A percentile compares a stretch with the other conserved stretches of the same genome.
phyloP scores from a whole-genome alignment of 2,329 filamentous ascomycete genomes.

The Fusarium neocosmosporiellum region DNA sequence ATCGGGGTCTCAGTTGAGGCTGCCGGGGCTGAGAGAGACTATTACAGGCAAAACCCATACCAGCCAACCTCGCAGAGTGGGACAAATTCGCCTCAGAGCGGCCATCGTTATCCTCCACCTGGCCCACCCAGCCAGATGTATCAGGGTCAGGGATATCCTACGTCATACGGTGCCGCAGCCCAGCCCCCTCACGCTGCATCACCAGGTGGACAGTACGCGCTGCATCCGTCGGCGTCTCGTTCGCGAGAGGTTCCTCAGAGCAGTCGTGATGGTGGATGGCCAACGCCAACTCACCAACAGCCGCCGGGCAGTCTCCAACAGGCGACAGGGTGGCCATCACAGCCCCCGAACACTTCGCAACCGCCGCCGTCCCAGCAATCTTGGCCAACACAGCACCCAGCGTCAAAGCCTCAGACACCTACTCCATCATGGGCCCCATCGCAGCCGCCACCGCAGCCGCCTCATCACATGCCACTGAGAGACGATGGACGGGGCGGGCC shows the following conservation, averaged over 20 bases:
- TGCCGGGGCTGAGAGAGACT: slow-evolving; percentile 57
- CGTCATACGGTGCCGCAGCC: slow-evolving; percentile 51
- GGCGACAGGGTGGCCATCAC: slow-evolving; percentile 46
- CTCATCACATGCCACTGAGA: slow-evolving; percentile 50
- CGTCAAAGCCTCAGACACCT: slow-evolving; percentile 50
- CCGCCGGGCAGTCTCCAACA: slow-evolving; percentile 39
- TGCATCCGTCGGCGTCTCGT: slow-evolving; percentile 58
- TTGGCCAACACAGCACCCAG: slow-evolving; percentile 49
- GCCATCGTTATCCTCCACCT: slow-evolving; percentile 59
- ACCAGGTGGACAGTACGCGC: slow-evolving; percentile 66
- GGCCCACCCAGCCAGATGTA: slow-evolving; percentile 54
- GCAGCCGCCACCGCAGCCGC: slow-evolving; percentile 48
- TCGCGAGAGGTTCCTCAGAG: slow-evolving; percentile 55
- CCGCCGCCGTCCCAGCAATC: slow-evolving; percentile 48
- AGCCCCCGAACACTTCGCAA: slow-evolving; percentile 48
- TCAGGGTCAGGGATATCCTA: slow-evolving; percentile 59
- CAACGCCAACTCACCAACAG: slow-evolving; percentile 40
- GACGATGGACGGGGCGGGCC: slow-evolving; percentile 52
- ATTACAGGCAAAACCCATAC: slow-evolving; percentile 57
- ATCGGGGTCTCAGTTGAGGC: slow-evolving; percentile 54
- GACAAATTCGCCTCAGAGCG: slow-evolving; percentile 60
- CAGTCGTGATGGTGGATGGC: slow-evolving; percentile 53
- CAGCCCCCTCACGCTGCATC: slow-evolving; percentile 58
- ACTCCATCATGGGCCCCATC: slow-evolving; percentile 48
- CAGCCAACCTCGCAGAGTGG: slow-evolving; percentile 49